Evolutionary conservation across 1,284 basidiomycete genomes (phyloP).

Genomic region (Marasmius sp.): DNA sequence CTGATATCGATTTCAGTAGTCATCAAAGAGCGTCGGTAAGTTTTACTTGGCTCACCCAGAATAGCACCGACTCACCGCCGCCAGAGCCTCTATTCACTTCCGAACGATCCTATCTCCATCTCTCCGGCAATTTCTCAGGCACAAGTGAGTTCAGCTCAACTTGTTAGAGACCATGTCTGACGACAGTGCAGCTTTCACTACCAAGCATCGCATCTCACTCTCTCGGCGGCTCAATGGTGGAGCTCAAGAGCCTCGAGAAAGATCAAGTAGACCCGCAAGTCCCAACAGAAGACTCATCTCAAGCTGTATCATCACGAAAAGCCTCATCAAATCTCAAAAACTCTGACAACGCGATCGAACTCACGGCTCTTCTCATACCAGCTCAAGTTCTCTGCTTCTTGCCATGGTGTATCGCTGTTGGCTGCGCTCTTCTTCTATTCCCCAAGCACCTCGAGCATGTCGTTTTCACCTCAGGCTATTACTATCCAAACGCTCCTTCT

Average conservation of each 20-base stretch:
- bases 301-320: background rate
- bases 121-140: constrained; percentile 2
- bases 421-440: constrained; percentile 40
- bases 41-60: background rate
- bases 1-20: constrained; percentile 4
- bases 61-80: too few species aligned
- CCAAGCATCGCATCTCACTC: background rate
- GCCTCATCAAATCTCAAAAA: background rate
- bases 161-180: background rate
- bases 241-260: background rate
- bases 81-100: constrained; percentile 30
- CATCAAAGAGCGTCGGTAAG: constrained; percentile 9
- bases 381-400: constrained; percentile 35
- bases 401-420: constrained; percentile 49
- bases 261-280: background rate
- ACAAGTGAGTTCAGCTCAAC: background rate
- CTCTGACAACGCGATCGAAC: background rate
- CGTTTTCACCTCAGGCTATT: constrained; percentile 39
- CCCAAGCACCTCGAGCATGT: constrained; percentile 38
- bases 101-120: constrained; percentile 25
- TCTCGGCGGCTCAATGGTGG: background rate
- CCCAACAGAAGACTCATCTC: background rate
- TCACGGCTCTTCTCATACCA: background rate
- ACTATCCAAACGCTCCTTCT: constrained; percentile 21
- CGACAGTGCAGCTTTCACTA: background rate